A percentile compares a stretch with the other conserved stretches of the same genome.
Evolutionary conservation across 2,329 filamentous ascomycete genomes (phyloP).

Genomic region (Domatiomyces globalis): DNA sequence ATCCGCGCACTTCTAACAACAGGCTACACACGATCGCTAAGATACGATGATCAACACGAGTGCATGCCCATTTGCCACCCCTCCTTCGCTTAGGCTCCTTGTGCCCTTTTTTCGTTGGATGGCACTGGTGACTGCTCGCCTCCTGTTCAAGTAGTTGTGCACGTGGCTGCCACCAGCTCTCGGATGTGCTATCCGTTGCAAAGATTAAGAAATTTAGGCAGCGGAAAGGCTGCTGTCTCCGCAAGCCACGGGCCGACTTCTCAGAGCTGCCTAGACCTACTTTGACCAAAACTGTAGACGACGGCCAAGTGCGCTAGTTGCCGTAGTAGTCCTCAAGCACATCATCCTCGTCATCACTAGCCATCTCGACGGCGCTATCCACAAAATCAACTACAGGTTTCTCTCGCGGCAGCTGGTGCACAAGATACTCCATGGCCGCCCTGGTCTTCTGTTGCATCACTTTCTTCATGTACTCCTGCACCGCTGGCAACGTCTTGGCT

Average conservation of each 20-base stretch:
- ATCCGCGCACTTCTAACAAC: not conserved
- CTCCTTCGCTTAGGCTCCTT: not conserved
- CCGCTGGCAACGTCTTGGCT: conserved; percentile 40
- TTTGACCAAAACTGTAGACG: not conserved
- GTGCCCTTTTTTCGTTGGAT: not conserved
- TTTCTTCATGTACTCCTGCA: conserved; percentile 41
- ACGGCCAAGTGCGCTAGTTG: not conserved
- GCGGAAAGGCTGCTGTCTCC: not conserved
- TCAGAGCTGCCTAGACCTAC: not conserved
- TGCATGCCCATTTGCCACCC: not conserved
- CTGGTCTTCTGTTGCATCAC: conserved; percentile 43
- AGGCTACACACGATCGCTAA: not conserved
- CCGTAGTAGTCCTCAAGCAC: conserved; percentile 17
- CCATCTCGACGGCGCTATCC: conserved; percentile 18
- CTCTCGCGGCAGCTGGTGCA: conserved; percentile 39
- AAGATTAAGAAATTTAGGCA: not conserved
- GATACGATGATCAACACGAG: not conserved
- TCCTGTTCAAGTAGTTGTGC: not conserved
- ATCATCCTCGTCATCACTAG: conserved; percentile 15
- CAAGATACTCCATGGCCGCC: conserved; percentile 42
- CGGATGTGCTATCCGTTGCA: not conserved
- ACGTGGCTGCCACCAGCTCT: not conserved
- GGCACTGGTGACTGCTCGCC: not conserved
- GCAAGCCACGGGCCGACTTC: not conserved
- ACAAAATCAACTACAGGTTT: conserved; percentile 12